phyloP scores from a whole-genome alignment of 1,284 basidiomycete genomes.

The Lentinus polychrous region DNA sequence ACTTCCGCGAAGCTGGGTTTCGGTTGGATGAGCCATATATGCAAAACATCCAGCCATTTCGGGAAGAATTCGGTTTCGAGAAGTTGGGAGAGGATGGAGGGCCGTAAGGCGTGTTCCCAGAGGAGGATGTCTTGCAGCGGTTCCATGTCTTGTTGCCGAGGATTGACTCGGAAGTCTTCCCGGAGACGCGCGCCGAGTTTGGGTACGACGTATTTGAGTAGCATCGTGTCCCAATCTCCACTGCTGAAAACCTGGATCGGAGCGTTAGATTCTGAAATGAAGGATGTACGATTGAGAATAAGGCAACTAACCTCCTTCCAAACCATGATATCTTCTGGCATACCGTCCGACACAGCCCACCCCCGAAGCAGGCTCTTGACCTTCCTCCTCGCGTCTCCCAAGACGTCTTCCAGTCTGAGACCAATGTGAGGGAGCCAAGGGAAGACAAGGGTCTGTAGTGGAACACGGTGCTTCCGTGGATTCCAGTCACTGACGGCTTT shows the following conservation, averaged over 20 bases:
- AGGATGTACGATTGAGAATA: constrained; percentile 14
- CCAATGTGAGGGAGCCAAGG: constrained; percentile 93
- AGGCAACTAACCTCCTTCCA: constrained; percentile 73
- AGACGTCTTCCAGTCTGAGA: constrained; percentile 67
- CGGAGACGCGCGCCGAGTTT: constrained; percentile 79
- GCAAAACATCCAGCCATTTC: constrained; percentile 90
- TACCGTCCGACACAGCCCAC: constrained; percentile 72
- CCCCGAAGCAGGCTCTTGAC: constrained; percentile 71
- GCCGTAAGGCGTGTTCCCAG: constrained; percentile 73
- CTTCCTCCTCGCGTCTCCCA: constrained; percentile 83
- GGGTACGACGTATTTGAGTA: constrained; percentile 87
- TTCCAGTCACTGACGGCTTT: constrained; percentile 84
- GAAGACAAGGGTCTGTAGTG: constrained; percentile 82
- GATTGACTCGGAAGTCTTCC: constrained; percentile 83
- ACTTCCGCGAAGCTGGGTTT: constrained; percentile 84
- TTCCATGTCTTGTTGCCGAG: constrained; percentile 81
- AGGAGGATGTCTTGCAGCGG: constrained; percentile 72
- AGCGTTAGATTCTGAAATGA: constrained; percentile 3
- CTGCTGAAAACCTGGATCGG: constrained; percentile 57
- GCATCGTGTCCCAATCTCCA: constrained; percentile 85
- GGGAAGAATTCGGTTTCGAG: constrained; percentile 92
- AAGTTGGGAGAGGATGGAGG: constrained; percentile 73
- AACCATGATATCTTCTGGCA: constrained; percentile 66
- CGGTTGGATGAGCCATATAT: constrained; percentile 86
- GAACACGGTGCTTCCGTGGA: constrained; percentile 45